phyloP scores from a whole-genome alignment of 2,329 filamentous ascomycete species.

The Sporothrix humicola region DNA sequence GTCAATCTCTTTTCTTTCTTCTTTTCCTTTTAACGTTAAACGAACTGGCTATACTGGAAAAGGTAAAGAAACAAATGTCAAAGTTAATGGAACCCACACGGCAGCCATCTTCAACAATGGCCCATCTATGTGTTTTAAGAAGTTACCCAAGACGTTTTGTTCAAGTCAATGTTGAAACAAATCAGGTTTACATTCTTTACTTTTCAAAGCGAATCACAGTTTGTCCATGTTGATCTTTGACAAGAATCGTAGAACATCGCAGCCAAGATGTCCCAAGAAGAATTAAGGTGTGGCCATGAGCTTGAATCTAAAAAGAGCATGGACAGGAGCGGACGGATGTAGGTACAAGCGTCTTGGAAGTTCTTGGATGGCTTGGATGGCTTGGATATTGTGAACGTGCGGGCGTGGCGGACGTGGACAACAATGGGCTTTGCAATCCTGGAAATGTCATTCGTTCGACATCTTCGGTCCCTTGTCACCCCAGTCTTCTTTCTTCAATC shows the following conservation, averaged over 20 bases:
- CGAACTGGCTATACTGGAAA: background rate
- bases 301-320: background rate
- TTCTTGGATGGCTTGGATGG: background rate
- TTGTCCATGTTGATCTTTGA: background rate
- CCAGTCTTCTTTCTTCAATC: conserved; percentile 4
- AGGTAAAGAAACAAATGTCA: background rate
- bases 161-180: too few relatives aligned
- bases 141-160: too few relatives aligned
- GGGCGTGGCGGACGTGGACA: background rate
- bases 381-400: background rate
- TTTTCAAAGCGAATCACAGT: background rate
- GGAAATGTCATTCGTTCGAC: background rate
- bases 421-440: conserved; percentile 17
- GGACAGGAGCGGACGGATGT: conserved; percentile 4
- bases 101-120: too few relatives aligned
- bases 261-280: background rate
- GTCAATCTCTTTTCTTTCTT: background rate
- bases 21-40: background rate
- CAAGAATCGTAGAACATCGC: background rate
- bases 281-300: conserved; percentile 2
- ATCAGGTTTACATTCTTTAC: background rate
- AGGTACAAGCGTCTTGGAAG: background rate
- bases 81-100: background rate
- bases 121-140: too few relatives aligned
- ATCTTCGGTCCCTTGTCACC: background rate